Percentiles rank a stretch among this genome's conserved stretches.
phyloP scores from a whole-genome alignment of 1,139 yeast species.

The Geotrichum candidum region DNA sequence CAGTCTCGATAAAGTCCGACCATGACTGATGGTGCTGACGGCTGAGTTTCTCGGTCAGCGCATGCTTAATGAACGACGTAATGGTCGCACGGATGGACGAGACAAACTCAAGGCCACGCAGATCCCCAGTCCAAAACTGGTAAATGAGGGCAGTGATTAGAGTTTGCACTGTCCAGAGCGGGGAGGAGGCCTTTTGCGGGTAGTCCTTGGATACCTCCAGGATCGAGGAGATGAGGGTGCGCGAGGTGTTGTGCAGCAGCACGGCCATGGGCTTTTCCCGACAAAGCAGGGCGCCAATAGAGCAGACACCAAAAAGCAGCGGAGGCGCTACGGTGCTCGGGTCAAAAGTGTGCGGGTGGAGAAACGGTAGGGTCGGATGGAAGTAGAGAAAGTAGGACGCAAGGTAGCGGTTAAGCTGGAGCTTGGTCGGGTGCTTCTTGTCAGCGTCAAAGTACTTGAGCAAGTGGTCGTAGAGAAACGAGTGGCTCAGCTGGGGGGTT shows the following conservation, averaged over 20 bases:
- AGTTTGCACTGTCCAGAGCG: conserved; percentile 33
- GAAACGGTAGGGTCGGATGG: conserved; percentile 34
- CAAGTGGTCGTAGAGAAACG: background rate
- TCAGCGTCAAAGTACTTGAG: background rate
- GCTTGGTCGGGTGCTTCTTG: conserved; percentile 24
- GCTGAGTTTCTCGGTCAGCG: conserved; percentile 12
- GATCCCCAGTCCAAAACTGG: conserved; percentile 34
- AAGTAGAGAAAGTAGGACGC: conserved; percentile 33
- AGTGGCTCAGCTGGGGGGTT: background rate
- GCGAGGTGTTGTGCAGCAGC: conserved; percentile 28
- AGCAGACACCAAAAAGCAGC: conserved; percentile 33
- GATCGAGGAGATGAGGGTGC: conserved; percentile 23
- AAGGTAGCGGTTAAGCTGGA: conserved; percentile 31
- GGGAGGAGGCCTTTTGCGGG: conserved; percentile 20
- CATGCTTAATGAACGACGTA: conserved; percentile 23
- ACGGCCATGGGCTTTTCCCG: conserved; percentile 30
- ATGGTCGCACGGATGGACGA: conserved; percentile 28
- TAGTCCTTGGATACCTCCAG: conserved; percentile 11
- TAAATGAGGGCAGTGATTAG: conserved; percentile 29
- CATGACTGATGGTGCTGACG: conserved; percentile 2
- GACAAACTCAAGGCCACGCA: conserved; percentile 31
- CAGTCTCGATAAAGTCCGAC: conserved; percentile 22
- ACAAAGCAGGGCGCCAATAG: conserved; percentile 34
- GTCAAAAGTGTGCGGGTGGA: conserved; percentile 31
- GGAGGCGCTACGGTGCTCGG: conserved; percentile 32